Conservation (phyloP, 1,284 basidiomycete species). For the Ceratobasidium sp. region DNA sequence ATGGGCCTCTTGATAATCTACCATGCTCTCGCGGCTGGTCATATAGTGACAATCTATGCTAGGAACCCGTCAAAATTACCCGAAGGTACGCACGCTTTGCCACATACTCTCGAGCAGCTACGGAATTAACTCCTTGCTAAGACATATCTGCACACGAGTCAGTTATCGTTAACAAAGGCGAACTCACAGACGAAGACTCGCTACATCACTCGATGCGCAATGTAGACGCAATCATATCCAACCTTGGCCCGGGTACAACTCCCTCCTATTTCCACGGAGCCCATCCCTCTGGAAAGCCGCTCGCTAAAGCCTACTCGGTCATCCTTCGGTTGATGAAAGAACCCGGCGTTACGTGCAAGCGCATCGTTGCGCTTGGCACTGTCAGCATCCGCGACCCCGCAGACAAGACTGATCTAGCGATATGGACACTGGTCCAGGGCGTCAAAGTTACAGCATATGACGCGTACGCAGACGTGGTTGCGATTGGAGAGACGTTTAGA, state of each 20-base stretch:
- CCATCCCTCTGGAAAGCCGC: constrained; percentile 15
- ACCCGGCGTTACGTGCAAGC: constrained; percentile 28
- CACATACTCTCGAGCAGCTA: background rate
- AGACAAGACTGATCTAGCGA: constrained; percentile 24
- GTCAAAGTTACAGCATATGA: constrained; percentile 35
- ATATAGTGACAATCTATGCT: constrained; percentile 30
- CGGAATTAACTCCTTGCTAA: background rate
- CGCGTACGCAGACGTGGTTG: constrained; percentile 33
- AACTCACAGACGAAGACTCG: constrained; percentile 28
- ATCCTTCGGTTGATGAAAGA: constrained; percentile 35
- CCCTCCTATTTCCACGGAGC: constrained; percentile 33
- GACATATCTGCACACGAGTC: constrained; percentile 35
- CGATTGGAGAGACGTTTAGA: constrained; percentile 26
- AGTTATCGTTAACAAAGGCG: constrained; percentile 19
- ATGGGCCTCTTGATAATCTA: constrained; percentile 29
- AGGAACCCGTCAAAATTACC: constrained; percentile 32
- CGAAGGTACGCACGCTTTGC: constrained; percentile 3
- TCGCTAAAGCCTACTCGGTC: constrained; percentile 23
- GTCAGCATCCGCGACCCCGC: constrained; percentile 25
- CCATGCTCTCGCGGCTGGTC: constrained; percentile 24
- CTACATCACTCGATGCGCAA: constrained; percentile 32
- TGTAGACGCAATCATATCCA: constrained; percentile 20
- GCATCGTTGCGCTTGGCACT: constrained; percentile 25
- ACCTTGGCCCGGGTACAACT: constrained; percentile 36
- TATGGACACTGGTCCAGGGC: constrained; percentile 35